A percentile compares a stretch with the other conserved stretches of the same genome.
These are phyloP conservation scores for Kwoniella botswanensis DNA, from an alignment of 768 basidiomycete species.

Conservation along the genomic window DNA sequence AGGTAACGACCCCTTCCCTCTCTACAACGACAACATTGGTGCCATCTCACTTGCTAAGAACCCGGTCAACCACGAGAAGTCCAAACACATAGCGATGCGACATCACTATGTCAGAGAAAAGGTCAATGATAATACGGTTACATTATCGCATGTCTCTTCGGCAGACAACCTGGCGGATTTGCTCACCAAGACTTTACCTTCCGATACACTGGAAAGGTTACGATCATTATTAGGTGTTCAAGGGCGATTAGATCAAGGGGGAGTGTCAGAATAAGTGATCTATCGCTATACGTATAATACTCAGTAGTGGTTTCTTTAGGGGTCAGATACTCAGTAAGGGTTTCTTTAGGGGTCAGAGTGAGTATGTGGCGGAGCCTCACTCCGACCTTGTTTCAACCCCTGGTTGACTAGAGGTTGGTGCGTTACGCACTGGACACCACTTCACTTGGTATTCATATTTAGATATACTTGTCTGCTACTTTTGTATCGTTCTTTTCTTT, in stretches of 20 bases:
- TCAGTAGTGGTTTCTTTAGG: no score
- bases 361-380: no score
- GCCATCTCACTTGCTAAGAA: slow-evolving; percentile 7
- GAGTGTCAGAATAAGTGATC: slow-evolving; percentile 4
- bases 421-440: no score
- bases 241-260: slow-evolving; percentile 15
- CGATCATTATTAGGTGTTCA: slow-evolving; percentile 3
- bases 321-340: no score
- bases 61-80: slow-evolving; percentile 12
- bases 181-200: not conserved
- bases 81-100: slow-evolving; percentile 17
- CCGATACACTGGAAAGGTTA: slow-evolving; percentile 6
- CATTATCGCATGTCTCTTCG: not conserved
- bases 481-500: no score
- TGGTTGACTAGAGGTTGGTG: no score
- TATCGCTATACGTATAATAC: not conserved
- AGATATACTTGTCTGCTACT: no score
- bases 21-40: slow-evolving; percentile 10
- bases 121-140: slow-evolving; percentile 7
- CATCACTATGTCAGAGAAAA: slow-evolving; percentile 17
- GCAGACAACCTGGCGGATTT: slow-evolving; percentile 10
- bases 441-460: no score
- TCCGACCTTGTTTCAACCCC: no score
- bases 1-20: slow-evolving; percentile 4
- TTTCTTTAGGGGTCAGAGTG: no score